Base-by-base conservation (phyloP, 441 rosid species). In the Mallotus japonicus region DNA sequence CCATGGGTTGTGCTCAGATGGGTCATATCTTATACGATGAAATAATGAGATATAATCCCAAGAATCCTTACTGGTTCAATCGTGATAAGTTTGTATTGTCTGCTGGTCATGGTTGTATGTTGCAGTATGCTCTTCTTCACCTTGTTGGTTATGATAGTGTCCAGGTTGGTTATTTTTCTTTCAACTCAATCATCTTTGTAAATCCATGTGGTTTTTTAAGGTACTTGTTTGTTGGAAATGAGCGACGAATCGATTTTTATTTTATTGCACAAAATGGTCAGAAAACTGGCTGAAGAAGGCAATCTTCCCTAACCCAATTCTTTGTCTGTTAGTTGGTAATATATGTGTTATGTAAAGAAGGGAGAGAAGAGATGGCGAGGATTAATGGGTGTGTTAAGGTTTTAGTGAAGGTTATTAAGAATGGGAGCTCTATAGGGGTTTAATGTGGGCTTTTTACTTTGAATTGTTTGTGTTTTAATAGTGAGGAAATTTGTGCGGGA, bases 1-100 rank as follows among this genome's bases (percentile, higher is more conserved):
- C 99, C 55, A 96, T 96, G 99, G 99, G 99, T 0, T 96, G 98
- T 81, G 98, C 99, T 54, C 99, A 98, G 24, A 78, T 93, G 88
- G 97, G 97, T 42, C 98, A 96, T 82, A 81, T 96, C n/a, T 76
- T 96, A 73, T 96, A 92, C 79, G 99, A 96, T 69, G 99, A 96
- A 80, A 78, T 92, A 17, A 93, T 96, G 98, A 90, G 85, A 80
- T 96, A 92, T 67, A 96, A 96, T 77, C 99, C 98, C 0, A 92
- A 92, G 89, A 96, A 89, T 61, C 99, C 99, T 9, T 93, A 92
- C 64, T 96, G 98, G 99, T 96, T 96, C 75, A 96, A 96, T 75
- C 92, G 99, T 55, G 99, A 96, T 56, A 90, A 98, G 6, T 96
- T 96, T 65, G 95, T 96, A 24, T 75, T 96, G 77, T 93, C 98